Base-by-base conservation (phyloP, 2,329 filamentous ascomycete genomes). In the Fusarium incarnatum region DNA sequence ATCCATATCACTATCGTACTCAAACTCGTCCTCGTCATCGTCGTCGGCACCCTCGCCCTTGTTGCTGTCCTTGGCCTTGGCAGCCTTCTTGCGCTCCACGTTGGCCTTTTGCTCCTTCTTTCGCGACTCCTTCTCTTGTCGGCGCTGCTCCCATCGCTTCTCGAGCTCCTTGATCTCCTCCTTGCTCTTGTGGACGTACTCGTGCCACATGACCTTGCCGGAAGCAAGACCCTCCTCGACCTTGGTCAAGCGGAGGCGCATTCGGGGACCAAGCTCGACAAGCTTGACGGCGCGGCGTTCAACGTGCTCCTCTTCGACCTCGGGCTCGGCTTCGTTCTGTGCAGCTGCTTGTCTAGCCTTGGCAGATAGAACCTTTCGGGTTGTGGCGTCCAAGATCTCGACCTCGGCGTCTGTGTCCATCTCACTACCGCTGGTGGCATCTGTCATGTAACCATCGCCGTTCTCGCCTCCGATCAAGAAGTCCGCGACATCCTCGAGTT, bases 121-220 rank as follows among this genome's bases (percentile, higher is more conserved):
- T 70, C 96, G 86, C 59, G 88, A 88, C 60, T 94, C 94, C 83
- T 97, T 98, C 79, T 96, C 92, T 75, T 90, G 88, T 60, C 88
- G 87, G 75, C 89, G 87, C 81, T 91, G 83, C 72, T 94, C 91
- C 93, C 96, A 98, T 72, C 89, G 87, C 83, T 91, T 88, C 73
- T 98, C 94, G 73, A 98, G 81, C 69, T 92, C 88, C 77, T 90
- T 88, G 60, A 94, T 83, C 79, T 99, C 94, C 20, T 88, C 87
- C 73, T 89, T 89, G 9, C 89, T 89, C 86, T 99, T 99, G 78
- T 91, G 88, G 56, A 98, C 90, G 77, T 94, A 97, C 78, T 98
- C 94, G 80, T 99, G 96, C 96, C 96, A 99, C 92, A 99, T 93
- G 60, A 97, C 88, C 79, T 94, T 96, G 52, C 96, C 96, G 27